These are phyloP conservation scores for Candida arabinofermentans DNA, from an alignment of 805 yeast genomes.

Conservation along the genomic window DNA sequence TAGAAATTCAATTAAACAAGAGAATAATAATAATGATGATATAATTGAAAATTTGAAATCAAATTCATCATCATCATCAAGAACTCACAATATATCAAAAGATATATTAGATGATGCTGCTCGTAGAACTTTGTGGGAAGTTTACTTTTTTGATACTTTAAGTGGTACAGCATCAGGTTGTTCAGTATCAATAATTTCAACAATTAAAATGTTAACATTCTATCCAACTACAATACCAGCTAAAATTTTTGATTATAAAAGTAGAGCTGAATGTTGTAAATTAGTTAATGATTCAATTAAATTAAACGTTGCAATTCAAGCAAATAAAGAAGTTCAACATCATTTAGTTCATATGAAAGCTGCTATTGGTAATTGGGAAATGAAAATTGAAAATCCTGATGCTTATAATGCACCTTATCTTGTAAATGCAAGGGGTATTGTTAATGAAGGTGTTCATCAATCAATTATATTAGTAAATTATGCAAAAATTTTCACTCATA, in stretches of 20 bases:
- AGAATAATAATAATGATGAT: too few relatives aligned
- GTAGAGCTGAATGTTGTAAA: slow-evolving; percentile 42
- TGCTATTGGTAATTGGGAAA: slow-evolving; percentile 47
- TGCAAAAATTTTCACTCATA: slow-evolving; percentile 51
- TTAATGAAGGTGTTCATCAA: slow-evolving; percentile 53
- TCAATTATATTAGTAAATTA: slow-evolving; percentile 44
- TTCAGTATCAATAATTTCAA: slow-evolving; percentile 37
- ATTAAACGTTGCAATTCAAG: slow-evolving; percentile 42
- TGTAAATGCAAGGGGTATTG: slow-evolving; percentile 38
- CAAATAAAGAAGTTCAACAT: slow-evolving; percentile 34
- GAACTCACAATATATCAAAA: slow-evolving; percentile 20
- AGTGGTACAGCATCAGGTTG: slow-evolving; percentile 53
- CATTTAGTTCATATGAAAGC: slow-evolving; percentile 39
- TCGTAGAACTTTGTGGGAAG: slow-evolving; percentile 49
- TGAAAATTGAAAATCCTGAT: slow-evolving; percentile 42
- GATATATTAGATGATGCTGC: slow-evolving; percentile 31
- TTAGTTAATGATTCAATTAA: slow-evolving; percentile 48
- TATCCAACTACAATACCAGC: slow-evolving; percentile 37
- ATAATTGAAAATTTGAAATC: too few relatives aligned
- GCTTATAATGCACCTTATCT: slow-evolving; percentile 39
- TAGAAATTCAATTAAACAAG: slow-evolving; percentile 3
- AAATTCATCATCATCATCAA: too few relatives aligned
- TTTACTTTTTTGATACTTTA: slow-evolving; percentile 47
- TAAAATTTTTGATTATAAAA: slow-evolving; percentile 41
- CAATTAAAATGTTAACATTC: slow-evolving; percentile 31